These are phyloP conservation scores for Aspergillus ustus DNA, from an alignment of 2,329 filamentous ascomycete species.

Conservation along the genomic window DNA sequence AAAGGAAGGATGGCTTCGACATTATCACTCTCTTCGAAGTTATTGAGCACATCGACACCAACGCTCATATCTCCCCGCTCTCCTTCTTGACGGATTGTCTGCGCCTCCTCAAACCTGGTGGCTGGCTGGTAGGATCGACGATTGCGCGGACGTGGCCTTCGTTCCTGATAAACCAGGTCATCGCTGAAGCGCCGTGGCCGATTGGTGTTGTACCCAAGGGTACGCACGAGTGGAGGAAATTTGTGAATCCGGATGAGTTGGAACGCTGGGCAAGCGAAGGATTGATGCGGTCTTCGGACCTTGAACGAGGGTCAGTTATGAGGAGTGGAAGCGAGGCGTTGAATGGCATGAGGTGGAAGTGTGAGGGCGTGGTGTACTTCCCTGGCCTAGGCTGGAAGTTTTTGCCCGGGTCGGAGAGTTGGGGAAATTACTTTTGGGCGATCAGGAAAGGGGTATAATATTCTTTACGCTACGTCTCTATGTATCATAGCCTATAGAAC, in stretches of 20 bases:
- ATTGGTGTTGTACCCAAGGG: conserved; percentile 82
- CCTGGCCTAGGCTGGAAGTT: conserved; percentile 89
- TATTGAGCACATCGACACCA: conserved; percentile 84
- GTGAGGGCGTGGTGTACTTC: conserved; percentile 84
- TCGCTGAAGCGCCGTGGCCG: conserved; percentile 78
- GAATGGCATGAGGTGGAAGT: conserved; percentile 61
- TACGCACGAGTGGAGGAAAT: conserved; percentile 96
- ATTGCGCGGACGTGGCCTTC: conserved; percentile 88
- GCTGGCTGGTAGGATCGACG: conserved; percentile 90
- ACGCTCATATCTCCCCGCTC: conserved; percentile 74
- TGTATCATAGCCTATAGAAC: background rate
- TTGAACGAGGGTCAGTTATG: conserved; percentile 18
- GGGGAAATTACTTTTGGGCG: conserved; percentile 96
- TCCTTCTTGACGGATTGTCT: conserved; percentile 61
- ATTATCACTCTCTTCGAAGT: conserved; percentile 91
- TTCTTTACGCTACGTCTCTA: background rate
- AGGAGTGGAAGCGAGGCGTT: conserved; percentile 31
- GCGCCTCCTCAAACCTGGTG: conserved; percentile 79
- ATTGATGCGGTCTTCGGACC: conserved; percentile 56
- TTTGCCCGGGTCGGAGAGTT: conserved; percentile 77
- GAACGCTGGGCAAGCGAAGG: conserved; percentile 47
- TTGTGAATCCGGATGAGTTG: conserved; percentile 81
- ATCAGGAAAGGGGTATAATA: conserved; percentile 61
- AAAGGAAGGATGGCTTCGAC: conserved; percentile 61
- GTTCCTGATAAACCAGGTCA: conserved; percentile 89